phyloP scores from a whole-genome alignment of 225 moss, liverwort and hornwort species.

The Physcomitrellopsis africana region DNA sequence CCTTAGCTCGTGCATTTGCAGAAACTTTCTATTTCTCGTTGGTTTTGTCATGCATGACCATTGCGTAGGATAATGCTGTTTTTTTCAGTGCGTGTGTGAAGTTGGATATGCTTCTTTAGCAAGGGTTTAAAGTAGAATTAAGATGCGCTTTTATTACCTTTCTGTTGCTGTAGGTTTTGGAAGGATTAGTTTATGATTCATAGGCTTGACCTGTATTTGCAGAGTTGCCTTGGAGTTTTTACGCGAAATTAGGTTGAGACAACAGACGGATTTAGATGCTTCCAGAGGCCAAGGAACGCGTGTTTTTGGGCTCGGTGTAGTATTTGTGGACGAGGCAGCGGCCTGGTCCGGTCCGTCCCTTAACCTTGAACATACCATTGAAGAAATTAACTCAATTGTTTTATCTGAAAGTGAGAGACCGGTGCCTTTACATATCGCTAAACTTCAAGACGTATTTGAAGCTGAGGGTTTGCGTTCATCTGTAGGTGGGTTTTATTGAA shows the following conservation, averaged over 20 bases:
- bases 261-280: conserved; percentile 74
- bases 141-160: not conserved
- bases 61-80: not conserved
- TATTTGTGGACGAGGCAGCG: conserved; percentile 71
- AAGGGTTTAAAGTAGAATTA: not conserved
- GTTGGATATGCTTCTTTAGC: not conserved
- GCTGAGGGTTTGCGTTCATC: conserved; percentile 27
- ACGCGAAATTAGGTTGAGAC: conserved; percentile 77
- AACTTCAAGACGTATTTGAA: conserved; percentile 56
- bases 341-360: conserved; percentile 38
- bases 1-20: not conserved
- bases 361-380: conserved; percentile 31
- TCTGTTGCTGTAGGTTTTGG: not conserved
- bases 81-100: not conserved
- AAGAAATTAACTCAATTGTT: conserved; percentile 56
- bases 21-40: conserved; percentile 1
- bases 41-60: not conserved
- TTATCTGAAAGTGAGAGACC: conserved; percentile 34
- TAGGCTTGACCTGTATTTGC: conserved; percentile 23
- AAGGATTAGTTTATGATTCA: conserved; percentile 23
- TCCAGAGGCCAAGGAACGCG: conserved; percentile 59
- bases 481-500: conserved; percentile 30
- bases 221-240: conserved; percentile 89
- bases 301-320: conserved; percentile 79
- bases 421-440: conserved; percentile 59